Evolutionary conservation across 768 basidiomycete genomes (phyloP).

Genomic region (Multifurca ochricompacta): DNA sequence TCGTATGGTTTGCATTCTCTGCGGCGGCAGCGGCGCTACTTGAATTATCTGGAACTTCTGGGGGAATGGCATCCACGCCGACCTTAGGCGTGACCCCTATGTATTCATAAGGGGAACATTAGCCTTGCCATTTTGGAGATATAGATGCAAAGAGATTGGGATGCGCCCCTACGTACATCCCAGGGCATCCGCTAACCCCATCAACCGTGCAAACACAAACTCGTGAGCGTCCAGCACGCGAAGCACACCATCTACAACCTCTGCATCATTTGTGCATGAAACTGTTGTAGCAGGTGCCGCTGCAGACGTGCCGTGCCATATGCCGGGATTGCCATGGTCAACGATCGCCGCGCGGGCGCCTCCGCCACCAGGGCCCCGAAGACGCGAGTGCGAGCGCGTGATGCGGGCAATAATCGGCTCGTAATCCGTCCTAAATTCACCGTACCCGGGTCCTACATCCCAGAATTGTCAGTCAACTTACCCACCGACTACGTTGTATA

Average conservation of each 20-base stretch:
- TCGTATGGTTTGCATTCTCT: background rate
- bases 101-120: background rate
- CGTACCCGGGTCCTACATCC: conserved; percentile 56
- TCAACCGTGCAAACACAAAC: conserved; percentile 79
- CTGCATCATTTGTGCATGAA: conserved; percentile 68
- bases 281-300: conserved; percentile 50
- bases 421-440: conserved; percentile 76
- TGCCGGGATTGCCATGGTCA: conserved; percentile 75
- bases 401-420: conserved; percentile 89
- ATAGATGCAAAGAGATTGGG: background rate
- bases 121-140: too few relatives aligned
- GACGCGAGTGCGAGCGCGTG: conserved; percentile 36
- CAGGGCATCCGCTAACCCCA: conserved; percentile 66
- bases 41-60: background rate
- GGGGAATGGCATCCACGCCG: conserved; percentile 29
- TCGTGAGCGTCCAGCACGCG: conserved; percentile 58
- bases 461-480: background rate
- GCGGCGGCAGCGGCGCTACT: conserved; percentile 4
- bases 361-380: conserved; percentile 21
- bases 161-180: conserved; percentile 54
- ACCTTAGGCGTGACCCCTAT: conserved; percentile 59
- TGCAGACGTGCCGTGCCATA: conserved; percentile 78
- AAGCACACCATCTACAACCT: conserved; percentile 65
- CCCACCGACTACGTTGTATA: background rate
- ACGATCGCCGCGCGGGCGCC: conserved; percentile 57